Percentiles rank a stretch among this genome's conserved stretches.
Evolutionary conservation across 495 filamentous ascomycete genomes (phyloP).

Genomic region (Tetracladium setigerum): DNA sequence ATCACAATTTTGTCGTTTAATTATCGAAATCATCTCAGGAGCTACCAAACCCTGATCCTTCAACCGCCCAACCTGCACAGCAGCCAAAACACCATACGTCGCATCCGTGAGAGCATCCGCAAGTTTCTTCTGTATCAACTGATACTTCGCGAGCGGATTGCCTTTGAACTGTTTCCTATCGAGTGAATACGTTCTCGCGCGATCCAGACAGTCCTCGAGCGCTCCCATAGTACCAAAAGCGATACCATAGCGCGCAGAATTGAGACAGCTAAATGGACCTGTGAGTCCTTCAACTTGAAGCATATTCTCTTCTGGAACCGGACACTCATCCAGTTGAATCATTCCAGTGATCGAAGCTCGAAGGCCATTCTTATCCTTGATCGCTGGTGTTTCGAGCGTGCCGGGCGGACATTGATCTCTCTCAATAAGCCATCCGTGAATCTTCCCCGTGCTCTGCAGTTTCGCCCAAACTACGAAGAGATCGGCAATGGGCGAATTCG

Average conservation of each 20-base stretch:
- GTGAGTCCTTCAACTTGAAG: slow-evolving; percentile 83
- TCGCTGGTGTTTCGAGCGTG: slow-evolving; percentile 81
- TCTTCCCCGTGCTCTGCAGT: slow-evolving; percentile 81
- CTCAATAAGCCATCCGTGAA: slow-evolving; percentile 86
- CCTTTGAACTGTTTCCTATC: slow-evolving; percentile 95
- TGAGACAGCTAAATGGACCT: slow-evolving; percentile 90
- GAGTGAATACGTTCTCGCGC: slow-evolving; percentile 84
- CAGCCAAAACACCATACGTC: slow-evolving; percentile 78
- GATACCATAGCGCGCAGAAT: slow-evolving; percentile 88
- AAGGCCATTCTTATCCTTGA: slow-evolving; percentile 94
- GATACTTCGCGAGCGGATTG: slow-evolving; percentile 93
- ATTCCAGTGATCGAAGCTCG: slow-evolving; percentile 93
- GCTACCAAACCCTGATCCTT: slow-evolving; percentile 86
- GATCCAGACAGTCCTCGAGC: slow-evolving; percentile 77
- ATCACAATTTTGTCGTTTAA: slow-evolving; percentile 98
- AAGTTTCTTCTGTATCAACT: slow-evolving; percentile 95
- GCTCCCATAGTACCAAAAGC: slow-evolving; percentile 91
- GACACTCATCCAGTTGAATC: slow-evolving; percentile 90
- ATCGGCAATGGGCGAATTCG: slow-evolving; percentile 92
- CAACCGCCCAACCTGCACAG: slow-evolving; percentile 81
- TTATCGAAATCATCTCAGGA: slow-evolving; percentile 98
- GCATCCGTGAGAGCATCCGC: slow-evolving; percentile 88
- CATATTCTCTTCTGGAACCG: slow-evolving; percentile 88
- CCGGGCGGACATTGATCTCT: slow-evolving; percentile 72
- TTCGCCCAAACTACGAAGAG: slow-evolving; percentile 93